phyloP scores from a whole-genome alignment of 2,329 filamentous ascomycete genomes.

The Rachicladosporium sp. region DNA sequence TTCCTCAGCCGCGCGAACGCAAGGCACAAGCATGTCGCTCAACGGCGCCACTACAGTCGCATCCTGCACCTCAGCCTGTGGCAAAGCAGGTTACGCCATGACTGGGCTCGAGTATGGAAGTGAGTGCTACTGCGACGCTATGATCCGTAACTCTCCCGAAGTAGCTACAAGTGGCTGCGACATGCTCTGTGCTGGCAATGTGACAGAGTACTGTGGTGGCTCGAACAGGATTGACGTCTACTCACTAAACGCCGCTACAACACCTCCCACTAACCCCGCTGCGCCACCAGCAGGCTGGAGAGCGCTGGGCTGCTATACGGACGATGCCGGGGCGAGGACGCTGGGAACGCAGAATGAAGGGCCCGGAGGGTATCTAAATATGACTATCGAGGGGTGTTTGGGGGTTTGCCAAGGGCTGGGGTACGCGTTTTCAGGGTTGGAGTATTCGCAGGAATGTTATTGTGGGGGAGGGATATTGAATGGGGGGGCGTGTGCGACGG shows the following conservation, averaged over 20 bases:
- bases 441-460: conserved; percentile 5
- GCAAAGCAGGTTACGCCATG: conserved; percentile 34
- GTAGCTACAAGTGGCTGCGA: conserved; percentile 3
- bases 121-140: conserved; percentile 43
- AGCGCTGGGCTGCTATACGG: conserved; percentile 15
- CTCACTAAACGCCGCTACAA: conserved; percentile 10
- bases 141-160: neutral
- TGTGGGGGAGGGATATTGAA: conserved; percentile 3
- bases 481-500: neutral
- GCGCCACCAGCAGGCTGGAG: conserved; percentile 9
- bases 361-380: conserved; percentile 10
- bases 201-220: conserved; percentile 12
- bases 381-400: conserved; percentile 5
- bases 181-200: conserved; percentile 5
- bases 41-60: conserved; percentile 32
- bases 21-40: conserved; percentile 28
- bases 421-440: conserved; percentile 1
- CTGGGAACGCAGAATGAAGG: conserved; percentile 10
- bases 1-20: neutral
- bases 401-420: neutral
- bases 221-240: conserved; percentile 32
- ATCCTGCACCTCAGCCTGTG: conserved; percentile 43
- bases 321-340: conserved; percentile 11
- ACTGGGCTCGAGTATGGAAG: conserved; percentile 44
- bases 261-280: neutral